These are phyloP conservation scores for Epichloe sp. DNA, from an alignment of 2,329 filamentous ascomycete genomes.

Conservation along the genomic window DNA sequence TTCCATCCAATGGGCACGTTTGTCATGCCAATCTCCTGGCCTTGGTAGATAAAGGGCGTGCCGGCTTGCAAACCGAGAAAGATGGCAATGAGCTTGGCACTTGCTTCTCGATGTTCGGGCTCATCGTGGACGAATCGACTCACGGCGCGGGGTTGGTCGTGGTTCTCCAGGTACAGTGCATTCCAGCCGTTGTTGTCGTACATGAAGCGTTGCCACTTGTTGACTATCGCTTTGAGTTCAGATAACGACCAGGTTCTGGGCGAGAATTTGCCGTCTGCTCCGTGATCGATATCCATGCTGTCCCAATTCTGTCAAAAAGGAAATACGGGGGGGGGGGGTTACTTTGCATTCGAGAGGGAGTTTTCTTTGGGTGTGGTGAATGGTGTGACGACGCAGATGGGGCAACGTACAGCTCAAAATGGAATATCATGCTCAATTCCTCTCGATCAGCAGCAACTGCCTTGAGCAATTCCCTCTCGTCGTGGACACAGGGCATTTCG, in stretches of 20 bases:
- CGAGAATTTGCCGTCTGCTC: conserved; percentile 29
- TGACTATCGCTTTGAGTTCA: conserved; percentile 37
- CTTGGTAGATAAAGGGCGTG: conserved; percentile 56
- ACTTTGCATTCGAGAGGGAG: background rate
- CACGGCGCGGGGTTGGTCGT: conserved; percentile 50
- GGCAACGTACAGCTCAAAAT: conserved; percentile 47
- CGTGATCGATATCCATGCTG: conserved; percentile 37
- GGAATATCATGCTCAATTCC: conserved; percentile 60
- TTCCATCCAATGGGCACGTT: conserved; percentile 49
- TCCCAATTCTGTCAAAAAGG: background rate
- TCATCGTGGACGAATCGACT: conserved; percentile 39
- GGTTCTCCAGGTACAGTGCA: conserved; percentile 52
- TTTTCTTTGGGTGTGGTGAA: too few species aligned
- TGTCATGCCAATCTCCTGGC: conserved; percentile 55
- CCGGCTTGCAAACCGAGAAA: conserved; percentile 45
- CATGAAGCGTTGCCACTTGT: conserved; percentile 48
- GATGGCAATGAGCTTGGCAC: conserved; percentile 47
- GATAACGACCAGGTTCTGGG: conserved; percentile 31
- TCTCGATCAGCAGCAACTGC: conserved; percentile 40
- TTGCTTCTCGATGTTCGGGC: conserved; percentile 33
- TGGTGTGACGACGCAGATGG: background rate
- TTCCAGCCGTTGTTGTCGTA: conserved; percentile 49
- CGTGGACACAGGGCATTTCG: conserved; percentile 34
- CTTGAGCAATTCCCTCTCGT: conserved; percentile 28
- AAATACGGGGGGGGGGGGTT: background rate